phyloP scores from a whole-genome alignment of 2,329 filamentous ascomycete genomes.

The Beauveria australis region DNA sequence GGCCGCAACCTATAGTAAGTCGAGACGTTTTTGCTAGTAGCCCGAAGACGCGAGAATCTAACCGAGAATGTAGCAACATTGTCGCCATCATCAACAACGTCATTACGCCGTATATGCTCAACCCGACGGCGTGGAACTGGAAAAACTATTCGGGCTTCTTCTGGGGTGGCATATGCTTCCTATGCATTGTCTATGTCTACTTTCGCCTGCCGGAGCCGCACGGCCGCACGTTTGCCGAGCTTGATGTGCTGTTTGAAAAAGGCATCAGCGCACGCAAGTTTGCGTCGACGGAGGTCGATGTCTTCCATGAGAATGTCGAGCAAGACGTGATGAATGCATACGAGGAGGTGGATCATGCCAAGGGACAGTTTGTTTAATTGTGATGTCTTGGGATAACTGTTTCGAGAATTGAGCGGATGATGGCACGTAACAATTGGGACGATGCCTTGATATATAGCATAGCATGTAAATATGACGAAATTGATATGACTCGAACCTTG shows the following conservation, averaged over 20 bases:
- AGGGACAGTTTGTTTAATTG: background rate
- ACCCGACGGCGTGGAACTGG: constrained; percentile 82
- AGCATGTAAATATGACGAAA: background rate
- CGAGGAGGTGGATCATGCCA: constrained; percentile 20
- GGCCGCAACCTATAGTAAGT: constrained; percentile 66
- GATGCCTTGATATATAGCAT: background rate
- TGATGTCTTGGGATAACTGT: background rate
- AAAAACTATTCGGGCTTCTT: constrained; percentile 82
- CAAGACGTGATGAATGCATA: constrained; percentile 40
- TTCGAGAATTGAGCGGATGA: background rate
- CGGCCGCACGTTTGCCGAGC: constrained; percentile 75
- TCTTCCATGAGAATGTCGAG: constrained; percentile 44
- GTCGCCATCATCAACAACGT: constrained; percentile 75
- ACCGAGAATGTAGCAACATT: constrained; percentile 48
- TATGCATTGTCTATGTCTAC: constrained; percentile 63
- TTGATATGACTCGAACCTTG: background rate
- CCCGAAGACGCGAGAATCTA: background rate
- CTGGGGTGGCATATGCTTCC: constrained; percentile 73
- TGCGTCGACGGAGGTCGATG: constrained; percentile 47
- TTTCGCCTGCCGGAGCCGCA: constrained; percentile 74
- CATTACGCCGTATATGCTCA: constrained; percentile 87
- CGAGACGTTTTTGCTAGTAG: background rate
- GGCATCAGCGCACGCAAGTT: constrained; percentile 66
- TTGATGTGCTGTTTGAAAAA: constrained; percentile 77
- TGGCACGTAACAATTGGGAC: background rate